Base-by-base conservation (phyloP, 768 basidiomycete species). In the Russula griseocarnosa region DNA sequence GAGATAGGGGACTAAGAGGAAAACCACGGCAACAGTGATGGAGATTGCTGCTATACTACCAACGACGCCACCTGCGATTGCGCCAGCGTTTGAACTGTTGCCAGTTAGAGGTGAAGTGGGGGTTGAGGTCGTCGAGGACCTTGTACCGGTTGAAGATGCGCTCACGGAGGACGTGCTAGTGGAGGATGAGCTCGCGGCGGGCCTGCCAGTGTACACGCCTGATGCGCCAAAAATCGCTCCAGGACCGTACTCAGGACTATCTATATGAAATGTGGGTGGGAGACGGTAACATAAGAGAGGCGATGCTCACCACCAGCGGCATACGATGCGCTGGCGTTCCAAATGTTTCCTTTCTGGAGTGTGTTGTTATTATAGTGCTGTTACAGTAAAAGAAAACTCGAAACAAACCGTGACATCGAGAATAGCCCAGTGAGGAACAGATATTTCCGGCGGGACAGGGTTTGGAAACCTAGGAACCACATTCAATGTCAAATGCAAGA, bases 361-460 rank as follows among this genome's bases (percentile, higher is more conserved):
- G 10, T 16, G 26, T 7, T 9, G 44, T 47, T 13, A 26, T 9
- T n/a, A n/a, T 6, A 7, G 1, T 20, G 11, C 5, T 18, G 13
- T 24, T 38, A n/a, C n/a, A n/a, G n/a, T n/a, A 2, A 55, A 18
- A 11, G 18, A 47, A 61, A 18, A 18, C 7, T 3, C 16, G 18
- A n/a, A 34, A 40, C 58, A 13, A 32, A 64, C 63, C 13, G 53
- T 60, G 46, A 50, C 13, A 10, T 64, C 36, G 2, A 60, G 6
- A 38, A 32, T 53, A 24, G 53, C 46, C 58, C 63, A 64, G 7
- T 32, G 14, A 14, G 46, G 53, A 8, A 64, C 63, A 16, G 13
- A 7, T 28, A 54, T 60, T 40, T 54, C 63, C 1, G 22, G 11
- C 28, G 63, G 63, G 20, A 64, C 63, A 8, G 58, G 46, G 16